Evolutionary conservation across 2,329 filamentous ascomycete species (phyloP).

Genomic region (Colletotrichum phormii): DNA sequence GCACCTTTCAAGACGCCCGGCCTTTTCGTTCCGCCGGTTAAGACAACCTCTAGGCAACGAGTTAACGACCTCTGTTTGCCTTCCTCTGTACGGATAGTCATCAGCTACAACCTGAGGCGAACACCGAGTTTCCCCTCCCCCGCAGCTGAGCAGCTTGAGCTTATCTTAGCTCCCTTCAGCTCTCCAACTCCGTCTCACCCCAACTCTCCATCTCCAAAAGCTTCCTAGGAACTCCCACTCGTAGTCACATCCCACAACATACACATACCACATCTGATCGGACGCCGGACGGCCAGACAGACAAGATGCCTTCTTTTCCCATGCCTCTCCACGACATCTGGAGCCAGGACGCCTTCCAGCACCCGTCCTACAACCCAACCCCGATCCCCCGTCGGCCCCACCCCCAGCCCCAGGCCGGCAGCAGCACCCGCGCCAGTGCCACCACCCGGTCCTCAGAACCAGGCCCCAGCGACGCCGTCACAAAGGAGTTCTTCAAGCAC

Average conservation of each 20-base stretch:
- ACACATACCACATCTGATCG: background rate
- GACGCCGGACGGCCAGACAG: background rate
- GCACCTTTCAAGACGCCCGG: background rate
- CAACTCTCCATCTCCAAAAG: background rate
- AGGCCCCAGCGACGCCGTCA: constrained; percentile 34
- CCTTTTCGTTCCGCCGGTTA: background rate
- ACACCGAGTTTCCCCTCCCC: background rate
- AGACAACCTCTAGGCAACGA: constrained; percentile 3
- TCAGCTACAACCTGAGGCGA: background rate
- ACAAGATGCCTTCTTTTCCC: background rate
- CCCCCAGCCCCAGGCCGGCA: background rate
- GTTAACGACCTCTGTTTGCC: background rate
- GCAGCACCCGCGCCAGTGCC: background rate
- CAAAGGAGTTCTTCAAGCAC: constrained; percentile 52
- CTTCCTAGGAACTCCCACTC: background rate
- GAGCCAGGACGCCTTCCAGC: background rate
- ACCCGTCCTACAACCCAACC: background rate
- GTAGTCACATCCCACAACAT: background rate
- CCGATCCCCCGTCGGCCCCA: background rate
- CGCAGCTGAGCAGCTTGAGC: constrained; percentile 14
- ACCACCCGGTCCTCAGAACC: background rate
- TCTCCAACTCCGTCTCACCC: background rate
- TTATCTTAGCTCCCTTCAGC: constrained; percentile 1
- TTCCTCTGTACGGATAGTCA: background rate
- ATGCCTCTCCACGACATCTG: constrained; percentile 3